phyloP scores from a whole-genome alignment of 2,329 filamentous ascomycete species.

The Cadophora sp. region DNA sequence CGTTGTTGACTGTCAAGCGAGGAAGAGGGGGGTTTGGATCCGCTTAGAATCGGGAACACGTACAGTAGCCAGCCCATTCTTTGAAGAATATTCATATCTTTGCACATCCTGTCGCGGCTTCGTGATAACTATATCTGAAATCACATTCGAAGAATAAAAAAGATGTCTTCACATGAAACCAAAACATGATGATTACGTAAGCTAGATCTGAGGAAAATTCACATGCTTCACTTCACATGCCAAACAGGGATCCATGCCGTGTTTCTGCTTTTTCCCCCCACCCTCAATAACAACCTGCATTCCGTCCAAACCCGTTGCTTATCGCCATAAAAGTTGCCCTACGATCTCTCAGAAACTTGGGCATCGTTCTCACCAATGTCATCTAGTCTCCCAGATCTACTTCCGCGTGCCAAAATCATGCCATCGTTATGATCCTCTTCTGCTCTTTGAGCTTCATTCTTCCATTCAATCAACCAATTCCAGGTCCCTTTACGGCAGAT shows the following conservation, averaged over 20 bases:
- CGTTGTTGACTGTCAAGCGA: not conserved
- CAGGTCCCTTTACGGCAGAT: not conserved
- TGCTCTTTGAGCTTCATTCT: slow-evolving; percentile 8
- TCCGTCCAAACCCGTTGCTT: slow-evolving; percentile 13
- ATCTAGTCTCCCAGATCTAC: not conserved
- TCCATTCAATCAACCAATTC: not conserved
- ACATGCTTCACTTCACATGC: slow-evolving; percentile 16
- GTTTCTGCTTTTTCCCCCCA: slow-evolving; percentile 6
- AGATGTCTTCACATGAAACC: too few relatives aligned
- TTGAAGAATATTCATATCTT: too few relatives aligned
- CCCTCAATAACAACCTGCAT: slow-evolving; percentile 2
- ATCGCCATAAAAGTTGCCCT: slow-evolving; percentile 10
- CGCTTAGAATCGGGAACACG: too few relatives aligned
- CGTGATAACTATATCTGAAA: too few relatives aligned
- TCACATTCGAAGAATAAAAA: too few relatives aligned
- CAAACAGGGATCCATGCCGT: slow-evolving; percentile 1
- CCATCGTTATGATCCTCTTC: not conserved
- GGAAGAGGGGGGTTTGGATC: not conserved
- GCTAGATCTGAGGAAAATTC: not conserved
- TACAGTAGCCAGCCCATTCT: too few relatives aligned
- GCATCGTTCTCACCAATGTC: not conserved
- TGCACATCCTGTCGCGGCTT: too few relatives aligned
- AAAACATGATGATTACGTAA: slow-evolving; percentile 1
- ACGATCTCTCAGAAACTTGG: too few relatives aligned
- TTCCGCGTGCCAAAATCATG: not conserved